Percentiles rank a stretch among this genome's conserved stretches.
Evolutionary conservation across 768 basidiomycete genomes (phyloP).

Genomic region (Russula virescens): DNA sequence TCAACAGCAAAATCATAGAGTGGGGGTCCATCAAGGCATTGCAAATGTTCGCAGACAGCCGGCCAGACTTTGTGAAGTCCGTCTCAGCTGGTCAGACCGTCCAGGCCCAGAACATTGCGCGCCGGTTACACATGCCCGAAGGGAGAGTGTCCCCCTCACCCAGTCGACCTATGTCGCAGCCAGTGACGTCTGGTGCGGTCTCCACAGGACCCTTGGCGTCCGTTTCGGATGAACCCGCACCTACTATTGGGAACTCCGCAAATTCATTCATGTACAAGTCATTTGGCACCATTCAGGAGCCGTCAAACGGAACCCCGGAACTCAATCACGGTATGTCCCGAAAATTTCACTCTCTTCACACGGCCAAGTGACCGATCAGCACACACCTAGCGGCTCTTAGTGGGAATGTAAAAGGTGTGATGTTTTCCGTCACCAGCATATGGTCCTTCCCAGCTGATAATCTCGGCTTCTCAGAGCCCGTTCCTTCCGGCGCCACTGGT

Average conservation of each 20-base stretch:
- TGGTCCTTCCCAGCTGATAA: background rate
- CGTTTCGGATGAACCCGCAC: background rate
- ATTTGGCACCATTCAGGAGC: constrained; percentile 7
- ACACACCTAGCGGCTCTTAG: background rate
- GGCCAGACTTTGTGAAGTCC: constrained; percentile 52
- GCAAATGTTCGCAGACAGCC: constrained; percentile 86
- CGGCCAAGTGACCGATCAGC: constrained; percentile 6
- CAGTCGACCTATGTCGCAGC: constrained; percentile 37
- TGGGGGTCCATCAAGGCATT: constrained; percentile 97
- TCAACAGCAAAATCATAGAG: constrained; percentile 97
- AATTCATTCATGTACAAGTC: constrained; percentile 12
- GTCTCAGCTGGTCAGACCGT: constrained; percentile 42
- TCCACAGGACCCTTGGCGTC: background rate
- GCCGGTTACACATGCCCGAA: constrained; percentile 44
- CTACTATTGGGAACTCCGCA: background rate
- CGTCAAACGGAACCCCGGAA: background rate
- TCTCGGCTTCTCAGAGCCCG: constrained; percentile 2
- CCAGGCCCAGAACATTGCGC: constrained; percentile 44
- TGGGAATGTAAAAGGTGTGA: constrained; percentile 13
- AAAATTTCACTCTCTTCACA: constrained; percentile 6
- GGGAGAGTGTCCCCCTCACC: constrained; percentile 38
- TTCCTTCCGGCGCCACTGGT: constrained; percentile 14
- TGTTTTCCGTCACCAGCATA: background rate
- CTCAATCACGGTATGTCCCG: constrained; percentile 2
- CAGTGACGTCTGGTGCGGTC: constrained; percentile 6